Conservation (phyloP, 805 yeast genomes). For the Pichia deserticola region DNA sequence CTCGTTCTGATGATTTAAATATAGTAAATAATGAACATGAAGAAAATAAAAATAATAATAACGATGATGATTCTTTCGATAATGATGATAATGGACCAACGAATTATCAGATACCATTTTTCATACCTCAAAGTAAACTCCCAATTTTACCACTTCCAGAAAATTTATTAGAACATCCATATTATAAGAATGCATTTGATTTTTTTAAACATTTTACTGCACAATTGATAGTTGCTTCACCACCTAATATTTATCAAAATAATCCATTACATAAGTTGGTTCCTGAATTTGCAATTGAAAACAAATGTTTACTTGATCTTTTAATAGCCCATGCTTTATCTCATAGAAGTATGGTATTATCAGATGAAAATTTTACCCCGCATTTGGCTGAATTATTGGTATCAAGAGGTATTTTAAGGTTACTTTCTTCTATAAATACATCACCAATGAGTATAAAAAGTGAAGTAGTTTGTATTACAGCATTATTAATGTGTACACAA, state of each 20-base stretch:
- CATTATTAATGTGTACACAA: slow-evolving; percentile 6
- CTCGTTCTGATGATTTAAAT: too few species aligned
- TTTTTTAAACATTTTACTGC: slow-evolving; percentile 57
- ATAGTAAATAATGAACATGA: too few species aligned
- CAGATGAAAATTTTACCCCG: slow-evolving; percentile 4
- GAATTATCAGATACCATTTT: background rate
- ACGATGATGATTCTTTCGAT: background rate
- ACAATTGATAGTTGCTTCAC: slow-evolving; percentile 54
- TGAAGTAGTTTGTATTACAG: slow-evolving; percentile 7
- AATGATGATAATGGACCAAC: background rate
- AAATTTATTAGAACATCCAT: slow-evolving; percentile 48
- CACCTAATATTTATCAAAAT: slow-evolving; percentile 46
- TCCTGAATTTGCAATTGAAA: slow-evolving; percentile 57
- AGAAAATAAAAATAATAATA: too few species aligned
- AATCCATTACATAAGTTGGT: slow-evolving; percentile 59
- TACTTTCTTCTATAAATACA: background rate
- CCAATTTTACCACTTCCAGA: slow-evolving; percentile 44
- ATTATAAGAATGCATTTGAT: slow-evolving; percentile 51
- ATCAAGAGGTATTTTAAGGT: slow-evolving; percentile 3
- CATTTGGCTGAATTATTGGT: slow-evolving; percentile 3
- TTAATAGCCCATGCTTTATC: slow-evolving; percentile 42
- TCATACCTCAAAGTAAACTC: background rate
- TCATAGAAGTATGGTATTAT: slow-evolving; percentile 23
- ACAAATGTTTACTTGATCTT: slow-evolving; percentile 47
- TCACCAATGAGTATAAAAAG: background rate